A percentile compares a stretch with the other conserved stretches of the same genome.
Conservation (phyloP, 768 basidiomycete species). For the Russula abietina region DNA sequence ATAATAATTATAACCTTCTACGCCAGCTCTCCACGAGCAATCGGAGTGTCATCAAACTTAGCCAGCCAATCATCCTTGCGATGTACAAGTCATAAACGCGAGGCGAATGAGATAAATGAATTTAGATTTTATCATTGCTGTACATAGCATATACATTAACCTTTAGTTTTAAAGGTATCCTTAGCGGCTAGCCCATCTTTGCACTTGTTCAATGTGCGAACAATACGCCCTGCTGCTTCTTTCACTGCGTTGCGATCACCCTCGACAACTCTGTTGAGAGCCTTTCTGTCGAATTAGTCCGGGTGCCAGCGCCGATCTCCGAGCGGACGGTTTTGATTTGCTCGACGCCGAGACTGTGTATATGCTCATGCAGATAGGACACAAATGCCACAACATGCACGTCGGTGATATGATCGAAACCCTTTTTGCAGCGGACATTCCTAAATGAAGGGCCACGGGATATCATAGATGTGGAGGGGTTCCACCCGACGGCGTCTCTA, state of each 20-base stretch:
- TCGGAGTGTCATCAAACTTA: no score
- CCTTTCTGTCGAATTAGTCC: conserved; percentile 42
- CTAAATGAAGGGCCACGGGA: conserved; percentile 44
- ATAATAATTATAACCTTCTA: neutral
- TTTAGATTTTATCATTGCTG: no score
- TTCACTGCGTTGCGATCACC: conserved; percentile 33
- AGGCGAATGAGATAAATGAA: neutral
- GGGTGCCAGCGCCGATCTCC: conserved; percentile 54
- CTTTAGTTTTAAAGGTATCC: neutral
- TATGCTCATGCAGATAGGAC: conserved; percentile 32
- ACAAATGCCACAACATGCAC: conserved; percentile 37
- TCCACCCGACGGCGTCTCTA: neutral
- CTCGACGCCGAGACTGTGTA: conserved; percentile 26
- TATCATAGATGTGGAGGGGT: conserved; percentile 29
- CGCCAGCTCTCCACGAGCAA: neutral
- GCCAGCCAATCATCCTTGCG: neutral
- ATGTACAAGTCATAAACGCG: no score
- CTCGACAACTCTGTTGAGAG: conserved; percentile 34
- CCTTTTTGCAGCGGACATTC: no score
- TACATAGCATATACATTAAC: neutral
- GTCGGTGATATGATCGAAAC: no score
- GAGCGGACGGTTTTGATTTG: conserved; percentile 36
- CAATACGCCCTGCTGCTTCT: conserved; percentile 37
- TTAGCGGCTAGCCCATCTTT: no score
- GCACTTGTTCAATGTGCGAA: no score